Conservation (phyloP, 2,329 filamentous ascomycete genomes). For the Monascus ruber region DNA sequence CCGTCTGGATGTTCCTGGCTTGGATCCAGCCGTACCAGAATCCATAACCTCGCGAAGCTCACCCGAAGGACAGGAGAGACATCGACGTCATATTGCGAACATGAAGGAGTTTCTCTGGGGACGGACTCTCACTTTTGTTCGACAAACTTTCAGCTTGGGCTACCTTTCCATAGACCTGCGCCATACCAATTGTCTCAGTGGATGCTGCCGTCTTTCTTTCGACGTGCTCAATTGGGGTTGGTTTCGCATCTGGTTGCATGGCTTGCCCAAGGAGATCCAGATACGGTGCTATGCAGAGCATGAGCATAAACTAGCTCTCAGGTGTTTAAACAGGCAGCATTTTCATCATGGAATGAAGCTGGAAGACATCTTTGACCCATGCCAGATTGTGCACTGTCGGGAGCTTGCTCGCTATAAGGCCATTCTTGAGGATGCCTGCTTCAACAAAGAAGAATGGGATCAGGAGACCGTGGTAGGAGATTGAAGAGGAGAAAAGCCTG, state of each 20-base stretch:
- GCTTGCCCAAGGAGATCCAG: constrained; percentile 7
- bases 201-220: constrained; percentile 10
- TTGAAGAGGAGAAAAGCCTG: too few relatives aligned
- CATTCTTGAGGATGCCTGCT: constrained; percentile 1
- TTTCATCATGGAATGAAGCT: constrained; percentile 1
- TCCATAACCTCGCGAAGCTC: background rate
- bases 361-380: constrained; percentile 3
- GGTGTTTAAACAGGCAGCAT: constrained; percentile 4
- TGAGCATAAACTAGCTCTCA: constrained; percentile 5
- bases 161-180: constrained; percentile 9
- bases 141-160: constrained; percentile 8
- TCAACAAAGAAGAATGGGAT: too few relatives aligned
- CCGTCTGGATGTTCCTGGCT: background rate
- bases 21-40: background rate
- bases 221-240: constrained; percentile 11
- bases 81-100: constrained; percentile 6
- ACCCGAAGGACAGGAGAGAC: background rate
- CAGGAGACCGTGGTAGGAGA: too few relatives aligned
- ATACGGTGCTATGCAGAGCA: constrained; percentile 5
- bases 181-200: constrained; percentile 7
- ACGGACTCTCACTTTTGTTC: constrained; percentile 11
- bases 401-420: background rate
- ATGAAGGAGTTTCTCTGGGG: constrained; percentile 12
- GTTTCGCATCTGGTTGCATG: constrained; percentile 7
- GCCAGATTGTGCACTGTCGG: background rate